Evolutionary conservation across 768 basidiomycete genomes (phyloP).

Genomic region (Boletus rufocinnamomeus): DNA sequence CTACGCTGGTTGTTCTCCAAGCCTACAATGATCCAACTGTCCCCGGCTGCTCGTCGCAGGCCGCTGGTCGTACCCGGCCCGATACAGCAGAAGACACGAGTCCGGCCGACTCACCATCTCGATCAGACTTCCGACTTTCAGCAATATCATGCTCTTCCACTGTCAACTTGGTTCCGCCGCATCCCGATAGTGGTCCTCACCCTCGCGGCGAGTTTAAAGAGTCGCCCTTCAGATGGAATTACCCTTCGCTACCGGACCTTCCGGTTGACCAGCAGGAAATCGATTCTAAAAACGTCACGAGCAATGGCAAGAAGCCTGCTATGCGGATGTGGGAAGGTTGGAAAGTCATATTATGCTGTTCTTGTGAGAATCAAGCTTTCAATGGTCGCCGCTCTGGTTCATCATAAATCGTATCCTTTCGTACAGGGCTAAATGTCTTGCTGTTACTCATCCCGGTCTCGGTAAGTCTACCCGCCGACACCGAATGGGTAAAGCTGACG

Average conservation of each 20-base stretch:
- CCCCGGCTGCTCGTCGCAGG: neutral
- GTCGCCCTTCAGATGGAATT: slow-evolving; percentile 36
- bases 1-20: slow-evolving; percentile 32
- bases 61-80: neutral
- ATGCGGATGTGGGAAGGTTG: slow-evolving; percentile 48
- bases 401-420: neutral
- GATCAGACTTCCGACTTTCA: slow-evolving; percentile 28
- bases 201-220: slow-evolving; percentile 27
- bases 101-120: slow-evolving; percentile 17
- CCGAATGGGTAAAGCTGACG: neutral
- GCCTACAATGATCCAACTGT: slow-evolving; percentile 22
- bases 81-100: slow-evolving; percentile 9
- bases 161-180: slow-evolving; percentile 26
- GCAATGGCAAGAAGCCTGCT: slow-evolving; percentile 6
- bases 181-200: slow-evolving; percentile 5
- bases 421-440: slow-evolving; percentile 68
- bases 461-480: slow-evolving; percentile 41
- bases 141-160: slow-evolving; percentile 26
- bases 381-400: neutral
- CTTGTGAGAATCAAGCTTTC: slow-evolving; percentile 45
- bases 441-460: slow-evolving; percentile 66
- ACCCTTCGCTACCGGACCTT: slow-evolving; percentile 24
- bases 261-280: slow-evolving; percentile 15
- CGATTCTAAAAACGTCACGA: neutral
- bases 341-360: slow-evolving; percentile 53